A percentile compares a stretch with the other conserved stretches of the same genome.
These are phyloP conservation scores for Circinella umbellata DNA, from an alignment of 371 early-diverging fungal species.

Conservation along the genomic window DNA sequence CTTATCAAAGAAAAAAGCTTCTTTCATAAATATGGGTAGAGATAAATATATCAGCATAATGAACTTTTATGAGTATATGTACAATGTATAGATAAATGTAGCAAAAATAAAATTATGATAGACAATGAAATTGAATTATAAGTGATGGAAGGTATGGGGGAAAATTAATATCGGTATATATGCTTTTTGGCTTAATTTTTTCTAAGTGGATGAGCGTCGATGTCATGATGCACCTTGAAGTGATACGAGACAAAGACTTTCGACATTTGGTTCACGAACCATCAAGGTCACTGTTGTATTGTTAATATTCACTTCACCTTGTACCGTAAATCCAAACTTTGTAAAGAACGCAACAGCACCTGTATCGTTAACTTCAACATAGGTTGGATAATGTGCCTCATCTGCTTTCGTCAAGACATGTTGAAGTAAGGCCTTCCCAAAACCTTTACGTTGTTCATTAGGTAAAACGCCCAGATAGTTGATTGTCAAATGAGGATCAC, in stretches of 20 bases:
- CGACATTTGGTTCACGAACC: slow-evolving; percentile 32
- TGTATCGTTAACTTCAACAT: slow-evolving; percentile 80
- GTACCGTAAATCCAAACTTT: slow-evolving; percentile 31
- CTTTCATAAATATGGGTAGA: neutral
- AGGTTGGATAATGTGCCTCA: slow-evolving; percentile 88
- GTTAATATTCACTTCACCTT: slow-evolving; percentile 22
- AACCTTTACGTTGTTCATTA: slow-evolving; percentile 42
- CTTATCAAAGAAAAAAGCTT: neutral
- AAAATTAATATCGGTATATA: neutral
- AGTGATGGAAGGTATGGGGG: neutral
- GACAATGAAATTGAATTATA: neutral
- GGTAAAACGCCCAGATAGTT: slow-evolving; percentile 43
- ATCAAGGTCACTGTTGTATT: slow-evolving; percentile 26
- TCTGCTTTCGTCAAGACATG: slow-evolving; percentile 60
- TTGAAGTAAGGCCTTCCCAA: slow-evolving; percentile 36
- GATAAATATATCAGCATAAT: too few species aligned
- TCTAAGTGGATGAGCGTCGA: slow-evolving; percentile 29
- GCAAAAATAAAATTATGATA: neutral
- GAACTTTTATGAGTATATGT: neutral
- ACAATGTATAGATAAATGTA: neutral
- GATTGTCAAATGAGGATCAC: slow-evolving; percentile 27
- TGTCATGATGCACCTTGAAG: slow-evolving; percentile 40
- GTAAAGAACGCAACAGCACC: slow-evolving; percentile 76
- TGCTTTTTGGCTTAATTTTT: neutral
- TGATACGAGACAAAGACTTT: slow-evolving; percentile 22